These are phyloP conservation scores for Trypanosoma theileri DNA, from an alignment of 208 protist genomes.

Conservation along the genomic window DNA sequence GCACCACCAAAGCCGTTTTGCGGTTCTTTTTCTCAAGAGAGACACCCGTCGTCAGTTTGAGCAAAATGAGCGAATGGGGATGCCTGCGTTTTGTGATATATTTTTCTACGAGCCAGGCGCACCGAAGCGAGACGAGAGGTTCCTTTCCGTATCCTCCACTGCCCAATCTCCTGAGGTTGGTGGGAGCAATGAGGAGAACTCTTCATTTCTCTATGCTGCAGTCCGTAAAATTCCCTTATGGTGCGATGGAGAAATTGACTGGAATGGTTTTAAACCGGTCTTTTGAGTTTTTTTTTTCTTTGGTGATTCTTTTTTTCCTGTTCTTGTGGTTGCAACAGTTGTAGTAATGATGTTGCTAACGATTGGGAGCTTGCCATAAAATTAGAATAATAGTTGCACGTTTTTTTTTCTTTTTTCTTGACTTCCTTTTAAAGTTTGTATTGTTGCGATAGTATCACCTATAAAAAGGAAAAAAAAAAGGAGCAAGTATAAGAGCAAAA, in stretches of 20 bases:
- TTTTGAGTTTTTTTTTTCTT: constrained; percentile 24
- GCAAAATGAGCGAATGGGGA: constrained; percentile 50
- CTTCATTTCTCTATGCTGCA: constrained; percentile 49
- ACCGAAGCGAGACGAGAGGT: constrained; percentile 51
- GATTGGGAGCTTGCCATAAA: no score
- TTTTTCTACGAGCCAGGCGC: constrained; percentile 67
- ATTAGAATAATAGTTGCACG: no score
- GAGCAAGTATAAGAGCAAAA: background rate
- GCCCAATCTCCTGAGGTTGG: constrained; percentile 12
- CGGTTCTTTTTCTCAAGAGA: constrained; percentile 69
- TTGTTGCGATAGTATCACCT: background rate
- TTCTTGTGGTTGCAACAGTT: constrained; percentile 13
- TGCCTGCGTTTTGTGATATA: constrained; percentile 45
- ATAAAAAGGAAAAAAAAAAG: background rate
- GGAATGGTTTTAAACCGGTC: constrained; percentile 58
- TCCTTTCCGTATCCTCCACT: constrained; percentile 45
- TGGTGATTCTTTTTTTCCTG: constrained; percentile 15
- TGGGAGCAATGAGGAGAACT: constrained; percentile 8
- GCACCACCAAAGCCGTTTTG: constrained; percentile 49
- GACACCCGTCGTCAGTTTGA: constrained; percentile 60
- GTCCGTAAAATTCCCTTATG: constrained; percentile 60
- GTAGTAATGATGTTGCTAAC: no score
- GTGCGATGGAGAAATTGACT: constrained; percentile 50
- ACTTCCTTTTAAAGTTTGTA: background rate
- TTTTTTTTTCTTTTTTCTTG: background rate